Evolutionary conservation across 768 basidiomycete genomes (phyloP).

Genomic region (Naematelia aurantialba): DNA sequence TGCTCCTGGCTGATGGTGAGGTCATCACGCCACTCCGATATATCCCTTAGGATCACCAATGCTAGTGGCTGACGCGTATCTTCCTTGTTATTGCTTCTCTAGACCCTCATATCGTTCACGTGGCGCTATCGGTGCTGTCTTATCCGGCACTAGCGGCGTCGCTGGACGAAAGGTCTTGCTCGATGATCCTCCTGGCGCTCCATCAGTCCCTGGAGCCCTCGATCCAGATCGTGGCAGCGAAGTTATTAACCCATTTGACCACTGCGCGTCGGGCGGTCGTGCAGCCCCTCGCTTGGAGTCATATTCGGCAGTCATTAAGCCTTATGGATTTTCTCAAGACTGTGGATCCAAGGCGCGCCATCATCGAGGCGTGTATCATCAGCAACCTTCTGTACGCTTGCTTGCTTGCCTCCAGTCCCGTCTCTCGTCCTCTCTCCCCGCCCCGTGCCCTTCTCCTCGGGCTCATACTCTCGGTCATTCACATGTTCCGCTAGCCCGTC

Average conservation of each 20-base stretch:
- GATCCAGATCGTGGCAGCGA: slow-evolving; percentile 44
- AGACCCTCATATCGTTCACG: slow-evolving; percentile 40
- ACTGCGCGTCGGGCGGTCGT: slow-evolving; percentile 42
- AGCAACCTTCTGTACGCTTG: slow-evolving; percentile 37
- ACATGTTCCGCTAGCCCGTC: too few species aligned
- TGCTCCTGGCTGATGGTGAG: slow-evolving; percentile 39
- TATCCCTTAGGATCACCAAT: not conserved
- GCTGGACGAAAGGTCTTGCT: slow-evolving; percentile 37
- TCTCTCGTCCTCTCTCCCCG: not conserved
- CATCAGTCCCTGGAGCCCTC: slow-evolving; percentile 40
- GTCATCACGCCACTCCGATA: not conserved
- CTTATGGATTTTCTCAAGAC: slow-evolving; percentile 38
- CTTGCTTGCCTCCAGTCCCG: not conserved
- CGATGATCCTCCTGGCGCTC: slow-evolving; percentile 40
- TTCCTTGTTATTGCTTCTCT: not conserved
- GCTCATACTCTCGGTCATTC: not conserved
- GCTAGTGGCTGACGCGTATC: too few species aligned
- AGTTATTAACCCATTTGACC: slow-evolving; percentile 37
- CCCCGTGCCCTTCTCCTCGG: not conserved
- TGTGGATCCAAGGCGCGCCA: slow-evolving; percentile 34
- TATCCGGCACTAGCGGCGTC: slow-evolving; percentile 36
- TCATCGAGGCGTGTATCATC: slow-evolving; percentile 43
- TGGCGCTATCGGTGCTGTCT: slow-evolving; percentile 32
- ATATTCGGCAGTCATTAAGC: slow-evolving; percentile 38
- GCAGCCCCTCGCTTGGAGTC: slow-evolving; percentile 41